Base-by-base conservation (phyloP, 2,329 filamentous ascomycete genomes). In the Colletotrichum shisoi region DNA sequence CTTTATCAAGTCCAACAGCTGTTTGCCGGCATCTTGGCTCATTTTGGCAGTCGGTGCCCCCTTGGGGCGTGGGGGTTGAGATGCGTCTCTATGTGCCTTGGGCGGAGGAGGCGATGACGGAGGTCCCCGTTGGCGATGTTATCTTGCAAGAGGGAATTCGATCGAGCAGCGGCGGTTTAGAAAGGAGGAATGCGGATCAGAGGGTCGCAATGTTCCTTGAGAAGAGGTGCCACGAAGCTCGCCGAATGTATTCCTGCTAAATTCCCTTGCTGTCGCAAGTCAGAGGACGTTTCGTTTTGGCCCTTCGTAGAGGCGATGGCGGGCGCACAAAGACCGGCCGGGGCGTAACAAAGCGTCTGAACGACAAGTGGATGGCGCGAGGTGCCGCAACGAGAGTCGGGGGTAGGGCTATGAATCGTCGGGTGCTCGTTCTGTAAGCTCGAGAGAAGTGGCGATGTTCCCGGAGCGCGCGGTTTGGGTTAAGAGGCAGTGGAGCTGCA, bases 1-100 rank as follows among this genome's bases (percentile, higher is more conserved):
- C 65, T 81, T 75, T 13, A 87, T 74, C 53, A 87, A 74, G 3
- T 82, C 73, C 42, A 86, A 76, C 61, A 86, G 75, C 74, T 85
- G 76, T 53, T 81, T 69, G 37, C 77, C 81, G 1, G 78, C 71
- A 63, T 79, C 77, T 21, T 39, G 39, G 44, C 62, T 68, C 66
- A 68, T 68, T 45, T 56, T 62, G 57, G 13, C 51, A 52, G 39
- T 54, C 42, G 57, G 19, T 34, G 57, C 62, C 66, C 62, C 66
- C 57, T 57, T 60, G 57, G 66, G 62, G 63, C 62, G 62, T 42
- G 53, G 31, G 62, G 56, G 57, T 37, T 34, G 45, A 39, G 40
- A 40, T 40, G 51, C 39, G 49, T 67, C 66, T 67, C 49, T 52
- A 57, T 45, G 4, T 46, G n/a, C 3, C 19, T n/a, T 40, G 31